phyloP scores from a whole-genome alignment of 169 alveolate species.

The Toxoplasma gondii region DNA sequence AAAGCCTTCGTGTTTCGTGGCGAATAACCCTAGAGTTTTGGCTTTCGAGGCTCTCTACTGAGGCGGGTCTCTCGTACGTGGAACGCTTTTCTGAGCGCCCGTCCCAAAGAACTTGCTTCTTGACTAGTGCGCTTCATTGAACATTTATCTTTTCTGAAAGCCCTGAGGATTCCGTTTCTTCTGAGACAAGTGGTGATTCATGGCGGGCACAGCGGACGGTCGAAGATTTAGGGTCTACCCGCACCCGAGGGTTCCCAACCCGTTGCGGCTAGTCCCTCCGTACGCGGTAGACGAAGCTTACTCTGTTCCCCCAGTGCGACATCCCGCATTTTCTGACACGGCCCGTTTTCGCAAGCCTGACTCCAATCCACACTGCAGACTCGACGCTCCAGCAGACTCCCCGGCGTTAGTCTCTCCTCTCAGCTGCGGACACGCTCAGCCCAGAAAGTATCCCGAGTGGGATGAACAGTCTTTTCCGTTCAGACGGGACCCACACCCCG shows the following conservation, averaged over 20 bases:
- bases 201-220: background rate
- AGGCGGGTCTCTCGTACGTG: background rate
- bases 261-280: background rate
- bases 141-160: no score
- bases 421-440: no score
- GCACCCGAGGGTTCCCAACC: background rate
- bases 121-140: no score
- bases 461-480: background rate
- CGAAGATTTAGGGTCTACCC: background rate
- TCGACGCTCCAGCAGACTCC: no score
- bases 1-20: no score
- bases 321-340: background rate
- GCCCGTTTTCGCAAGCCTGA: background rate
- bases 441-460: no score
- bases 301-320: background rate
- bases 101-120: no score
- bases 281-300: background rate
- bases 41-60: no score
- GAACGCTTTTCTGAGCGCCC: no score
- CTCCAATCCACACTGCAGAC: background rate
- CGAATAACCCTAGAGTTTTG: no score
- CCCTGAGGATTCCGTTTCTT: no score
- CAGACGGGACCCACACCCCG: background rate
- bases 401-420: no score
- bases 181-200: background rate